Evolutionary conservation across 805 yeast genomes (phyloP), one percentile per base, ranked within the genome.

Genomic region (Candida boidinii): DNA sequence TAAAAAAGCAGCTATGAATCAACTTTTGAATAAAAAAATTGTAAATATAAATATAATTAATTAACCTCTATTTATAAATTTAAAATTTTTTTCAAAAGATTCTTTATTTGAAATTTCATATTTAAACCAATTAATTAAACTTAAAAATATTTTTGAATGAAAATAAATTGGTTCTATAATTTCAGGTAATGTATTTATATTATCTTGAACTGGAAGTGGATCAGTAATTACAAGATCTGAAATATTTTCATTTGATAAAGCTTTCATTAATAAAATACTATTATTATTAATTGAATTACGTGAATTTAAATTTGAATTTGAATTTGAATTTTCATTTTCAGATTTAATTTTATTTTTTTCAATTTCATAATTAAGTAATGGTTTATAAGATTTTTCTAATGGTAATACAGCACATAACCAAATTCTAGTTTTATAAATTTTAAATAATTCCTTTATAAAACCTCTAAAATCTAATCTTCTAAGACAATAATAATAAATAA

Each of bases 371-470:
- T 49, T 50, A 20, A 52, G 38, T 9, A 56, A 45, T 6, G 58
- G 56, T 27, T 43, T 39, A 31, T 38, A 48, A n/a, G 53, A 46
- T 21, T 45, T 51, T 25, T 59, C 64, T n/a, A 56, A 44, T 9
- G 66, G 62, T 34, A 61, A 47, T 18, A 80, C 81, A 0, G 92
- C 88, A 64, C 88, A 79, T 56, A 83, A 60, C 92, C 94, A 83
- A 42, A 81, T 81, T 47, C 90, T 64, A 1, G 88, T 80, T 56
- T 81, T 81, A 61, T 79, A 81, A 38, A 78, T 73, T 49, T 79
- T 75, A 63, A 79, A 81, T 20, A 81, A 56, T 46, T 81, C 90
- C 38, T 80, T 74, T 34, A 80, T 80, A 47, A 81, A 63, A 29
- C 73, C 80, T 37, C 90, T 62, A 51, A 81, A 81, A 50, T 83